Evolutionary conservation across 1,284 basidiomycete species (phyloP).

Genomic region (Ceratobasidium sp.): DNA sequence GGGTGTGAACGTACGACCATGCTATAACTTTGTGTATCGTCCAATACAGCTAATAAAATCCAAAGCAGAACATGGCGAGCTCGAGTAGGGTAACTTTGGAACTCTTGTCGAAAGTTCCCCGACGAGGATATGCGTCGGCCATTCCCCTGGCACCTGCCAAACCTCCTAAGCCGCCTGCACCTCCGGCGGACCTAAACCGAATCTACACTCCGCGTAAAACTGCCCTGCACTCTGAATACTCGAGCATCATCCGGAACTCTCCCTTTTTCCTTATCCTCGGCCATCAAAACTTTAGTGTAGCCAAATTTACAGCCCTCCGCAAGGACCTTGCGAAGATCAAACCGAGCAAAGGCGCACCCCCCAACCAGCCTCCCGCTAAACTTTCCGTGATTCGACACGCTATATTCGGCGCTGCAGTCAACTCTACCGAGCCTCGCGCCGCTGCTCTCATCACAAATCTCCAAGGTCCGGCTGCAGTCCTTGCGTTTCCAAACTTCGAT

Average conservation of each 20-base stretch:
- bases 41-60: not conserved
- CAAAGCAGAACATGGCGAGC: not conserved
- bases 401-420: slow-evolving; percentile 74
- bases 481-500: slow-evolving; percentile 69
- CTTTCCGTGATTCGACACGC: slow-evolving; percentile 71
- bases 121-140: slow-evolving; percentile 3
- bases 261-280: slow-evolving; percentile 69
- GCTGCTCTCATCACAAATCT: slow-evolving; percentile 43
- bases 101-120: not conserved
- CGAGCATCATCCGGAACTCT: slow-evolving; percentile 62
- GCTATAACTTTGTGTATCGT: not conserved
- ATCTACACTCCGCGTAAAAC: slow-evolving; percentile 74
- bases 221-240: slow-evolving; percentile 76
- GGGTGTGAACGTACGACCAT: too few relatives aligned
- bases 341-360: slow-evolving; percentile 49
- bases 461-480: slow-evolving; percentile 66
- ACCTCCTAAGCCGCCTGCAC: slow-evolving; percentile 30
- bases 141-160: slow-evolving; percentile 24
- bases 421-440: slow-evolving; percentile 24
- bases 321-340: slow-evolving; percentile 65
- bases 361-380: slow-evolving; percentile 41
- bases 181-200: slow-evolving; percentile 49
- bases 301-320: slow-evolving; percentile 67
- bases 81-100: not conserved
- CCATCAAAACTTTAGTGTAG: slow-evolving; percentile 70